Conservation (phyloP, 1,139 yeast species). For the Debaryomyces robertsiae region DNA sequence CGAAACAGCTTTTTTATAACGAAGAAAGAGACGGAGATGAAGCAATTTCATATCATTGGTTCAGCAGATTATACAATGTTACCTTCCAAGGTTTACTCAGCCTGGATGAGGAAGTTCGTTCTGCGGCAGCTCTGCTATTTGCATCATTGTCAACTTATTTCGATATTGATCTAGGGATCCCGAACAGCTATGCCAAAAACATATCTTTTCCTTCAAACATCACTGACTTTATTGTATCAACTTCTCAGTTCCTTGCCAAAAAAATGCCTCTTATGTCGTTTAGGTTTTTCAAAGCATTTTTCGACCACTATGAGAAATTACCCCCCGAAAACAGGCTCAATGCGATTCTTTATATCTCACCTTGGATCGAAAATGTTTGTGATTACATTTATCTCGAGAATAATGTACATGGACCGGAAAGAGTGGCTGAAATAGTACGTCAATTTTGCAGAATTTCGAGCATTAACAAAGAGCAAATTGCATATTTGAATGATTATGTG, state of each 20-base stretch:
- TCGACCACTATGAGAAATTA: conserved; percentile 53
- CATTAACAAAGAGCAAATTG: conserved; percentile 42
- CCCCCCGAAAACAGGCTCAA: conserved; percentile 36
- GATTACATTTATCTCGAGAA: conserved; percentile 55
- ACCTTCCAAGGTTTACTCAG: conserved; percentile 70
- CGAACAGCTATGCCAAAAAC: conserved; percentile 58
- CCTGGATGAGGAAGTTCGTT: conserved; percentile 58
- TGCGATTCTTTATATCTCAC: conserved; percentile 61
- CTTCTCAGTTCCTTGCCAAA: conserved; percentile 60
- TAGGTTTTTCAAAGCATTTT: conserved; percentile 62
- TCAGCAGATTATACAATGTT: conserved; percentile 65
- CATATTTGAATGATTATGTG: conserved; percentile 51
- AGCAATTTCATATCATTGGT: conserved; percentile 35
- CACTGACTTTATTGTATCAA: conserved; percentile 60
- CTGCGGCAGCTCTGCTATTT: conserved; percentile 64
- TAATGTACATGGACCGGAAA: conserved; percentile 60
- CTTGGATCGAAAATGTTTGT: conserved; percentile 78
- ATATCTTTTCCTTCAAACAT: conserved; percentile 76
- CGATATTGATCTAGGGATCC: conserved; percentile 61
- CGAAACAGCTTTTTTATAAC: conserved; percentile 29
- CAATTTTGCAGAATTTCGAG: conserved; percentile 65
- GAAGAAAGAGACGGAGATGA: conserved; percentile 26
- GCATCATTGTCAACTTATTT: conserved; percentile 66
- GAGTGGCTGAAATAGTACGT: conserved; percentile 63
- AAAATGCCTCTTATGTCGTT: conserved; percentile 64